Evolutionary conservation across 129 eudicot genomes (phyloP).

Genomic region (carrot (Daucus carota)): DNA sequence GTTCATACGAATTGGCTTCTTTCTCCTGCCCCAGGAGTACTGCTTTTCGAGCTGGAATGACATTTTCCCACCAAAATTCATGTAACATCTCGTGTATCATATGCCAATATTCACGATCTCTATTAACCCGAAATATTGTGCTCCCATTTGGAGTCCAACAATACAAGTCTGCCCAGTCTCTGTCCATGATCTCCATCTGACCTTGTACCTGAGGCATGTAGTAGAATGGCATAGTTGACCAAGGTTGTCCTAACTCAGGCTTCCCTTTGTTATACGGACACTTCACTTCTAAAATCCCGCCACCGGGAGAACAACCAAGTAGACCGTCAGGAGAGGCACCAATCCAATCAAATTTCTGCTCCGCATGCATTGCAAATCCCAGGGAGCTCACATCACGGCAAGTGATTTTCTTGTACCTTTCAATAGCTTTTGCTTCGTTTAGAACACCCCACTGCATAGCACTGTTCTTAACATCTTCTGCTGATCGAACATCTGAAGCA

Average conservation of each 20-base stretch:
- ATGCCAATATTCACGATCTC: constrained; percentile 69
- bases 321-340: constrained; percentile 98
- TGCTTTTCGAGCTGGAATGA: constrained; percentile 80
- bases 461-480: constrained; percentile 4
- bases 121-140: constrained; percentile 69
- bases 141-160: constrained; percentile 97
- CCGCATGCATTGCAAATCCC: constrained; percentile 73
- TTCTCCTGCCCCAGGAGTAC: constrained; percentile 57
- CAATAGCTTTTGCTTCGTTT: constrained; percentile 68
- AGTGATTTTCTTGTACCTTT: constrained; percentile 68
- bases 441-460: constrained; percentile 95
- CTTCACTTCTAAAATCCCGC: constrained; percentile 87
- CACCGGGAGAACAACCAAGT: constrained; percentile 49
- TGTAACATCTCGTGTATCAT: constrained; percentile 68
- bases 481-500: constrained; percentile 16
- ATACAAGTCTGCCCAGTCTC: constrained; percentile 96
- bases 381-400: constrained; percentile 68
- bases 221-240: constrained; percentile 81
- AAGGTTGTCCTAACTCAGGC: constrained; percentile 65
- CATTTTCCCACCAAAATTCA: constrained; percentile 98
- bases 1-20: constrained; percentile 48
- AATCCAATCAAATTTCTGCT: constrained; percentile 53
- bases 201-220: constrained; percentile 99
- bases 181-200: constrained; percentile 85
- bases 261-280: constrained; percentile 93